Evolutionary conservation across 2,329 filamentous ascomycete species (phyloP).

Genomic region (Pseudopyrenochaeta lycopersici): DNA sequence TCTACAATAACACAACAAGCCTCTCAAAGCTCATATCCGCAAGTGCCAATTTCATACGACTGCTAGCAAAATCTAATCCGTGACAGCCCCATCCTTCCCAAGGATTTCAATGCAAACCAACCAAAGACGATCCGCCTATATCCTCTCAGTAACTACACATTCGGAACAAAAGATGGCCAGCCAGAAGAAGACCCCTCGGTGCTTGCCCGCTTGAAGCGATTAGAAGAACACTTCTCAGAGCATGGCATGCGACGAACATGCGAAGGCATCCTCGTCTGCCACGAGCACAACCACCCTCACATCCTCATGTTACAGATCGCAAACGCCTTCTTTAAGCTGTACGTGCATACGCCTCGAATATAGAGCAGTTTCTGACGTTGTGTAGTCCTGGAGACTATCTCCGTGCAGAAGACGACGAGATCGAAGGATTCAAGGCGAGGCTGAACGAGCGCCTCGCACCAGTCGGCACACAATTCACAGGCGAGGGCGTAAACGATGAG

Average conservation of each 20-base stretch:
- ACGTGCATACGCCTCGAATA: conserved; percentile 30
- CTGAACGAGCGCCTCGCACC: conserved; percentile 94
- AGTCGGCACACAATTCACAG: conserved; percentile 80
- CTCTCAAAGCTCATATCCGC: conserved; percentile 79
- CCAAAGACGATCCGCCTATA: conserved; percentile 89
- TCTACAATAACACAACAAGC: conserved; percentile 82
- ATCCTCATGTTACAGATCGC: conserved; percentile 99
- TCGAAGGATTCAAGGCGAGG: conserved; percentile 91
- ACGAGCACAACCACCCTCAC: conserved; percentile 98
- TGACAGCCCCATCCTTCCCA: conserved; percentile 74
- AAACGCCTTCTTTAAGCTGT: conserved; percentile 98
- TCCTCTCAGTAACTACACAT: conserved; percentile 97
- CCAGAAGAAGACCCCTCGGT: conserved; percentile 98
- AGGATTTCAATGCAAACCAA: conserved; percentile 88
- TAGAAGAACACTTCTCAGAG: conserved; percentile 92
- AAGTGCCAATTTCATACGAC: conserved; percentile 29
- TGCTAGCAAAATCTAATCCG: neutral
- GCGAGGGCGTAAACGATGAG: conserved; percentile 88
- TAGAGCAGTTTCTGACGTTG: neutral
- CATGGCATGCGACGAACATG: conserved; percentile 98
- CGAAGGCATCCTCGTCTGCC: conserved; percentile 95
- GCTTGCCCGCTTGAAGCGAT: conserved; percentile 85
- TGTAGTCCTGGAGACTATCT: conserved; percentile 88
- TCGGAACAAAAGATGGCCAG: conserved; percentile 97
- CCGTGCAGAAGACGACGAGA: conserved; percentile 85